Percentiles rank a stretch among this genome's conserved stretches.
phyloP scores from a whole-genome alignment of 148 eudicot genomes.

The Rheum nobile region DNA sequence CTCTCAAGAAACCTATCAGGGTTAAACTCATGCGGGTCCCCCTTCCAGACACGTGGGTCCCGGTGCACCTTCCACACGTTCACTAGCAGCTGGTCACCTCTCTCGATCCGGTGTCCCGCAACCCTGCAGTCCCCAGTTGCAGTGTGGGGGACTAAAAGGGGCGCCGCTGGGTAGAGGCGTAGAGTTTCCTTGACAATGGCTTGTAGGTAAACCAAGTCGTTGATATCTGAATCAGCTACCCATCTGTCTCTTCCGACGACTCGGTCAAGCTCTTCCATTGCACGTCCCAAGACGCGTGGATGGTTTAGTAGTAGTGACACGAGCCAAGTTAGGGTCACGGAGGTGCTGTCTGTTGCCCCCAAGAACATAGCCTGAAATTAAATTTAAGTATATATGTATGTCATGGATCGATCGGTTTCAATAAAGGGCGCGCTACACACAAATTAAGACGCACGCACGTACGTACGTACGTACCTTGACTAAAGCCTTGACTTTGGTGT shows the following conservation, averaged over 20 bases:
- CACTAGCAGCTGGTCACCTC: conserved; percentile 7
- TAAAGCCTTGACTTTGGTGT: conserved; percentile 9
- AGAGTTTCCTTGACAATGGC: conserved; percentile 19
- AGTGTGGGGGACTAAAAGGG: conserved; percentile 11
- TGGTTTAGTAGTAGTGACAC: conserved; percentile 10
- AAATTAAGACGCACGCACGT: no score
- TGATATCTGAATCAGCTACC: conserved; percentile 17
- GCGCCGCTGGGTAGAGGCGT: conserved; percentile 18
- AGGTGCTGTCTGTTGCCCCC: conserved; percentile 13
- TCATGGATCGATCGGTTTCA: no score
- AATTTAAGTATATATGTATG: no score
- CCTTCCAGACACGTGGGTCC: conserved; percentile 22
- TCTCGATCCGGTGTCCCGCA: conserved; percentile 10
- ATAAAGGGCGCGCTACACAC: no score
- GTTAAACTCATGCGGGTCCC: conserved; percentile 14
- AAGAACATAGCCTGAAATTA: conserved; percentile 10
- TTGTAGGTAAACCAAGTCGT: conserved; percentile 13
- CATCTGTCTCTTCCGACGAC: conserved; percentile 18
- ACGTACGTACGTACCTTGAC: conserved; percentile 13
- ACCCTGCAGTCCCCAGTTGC: conserved; percentile 13
- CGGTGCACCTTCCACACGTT: conserved; percentile 24
- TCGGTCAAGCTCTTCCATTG: conserved; percentile 14
- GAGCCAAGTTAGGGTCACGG: conserved; percentile 12
- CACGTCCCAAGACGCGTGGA: conserved; percentile 3
- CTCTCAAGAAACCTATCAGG: conserved; percentile 21